A percentile compares a stretch with the other conserved stretches of the same genome.
Conservation (phyloP, 495 filamentous ascomycete genomes). For the Trichoderma erinaceum region DNA sequence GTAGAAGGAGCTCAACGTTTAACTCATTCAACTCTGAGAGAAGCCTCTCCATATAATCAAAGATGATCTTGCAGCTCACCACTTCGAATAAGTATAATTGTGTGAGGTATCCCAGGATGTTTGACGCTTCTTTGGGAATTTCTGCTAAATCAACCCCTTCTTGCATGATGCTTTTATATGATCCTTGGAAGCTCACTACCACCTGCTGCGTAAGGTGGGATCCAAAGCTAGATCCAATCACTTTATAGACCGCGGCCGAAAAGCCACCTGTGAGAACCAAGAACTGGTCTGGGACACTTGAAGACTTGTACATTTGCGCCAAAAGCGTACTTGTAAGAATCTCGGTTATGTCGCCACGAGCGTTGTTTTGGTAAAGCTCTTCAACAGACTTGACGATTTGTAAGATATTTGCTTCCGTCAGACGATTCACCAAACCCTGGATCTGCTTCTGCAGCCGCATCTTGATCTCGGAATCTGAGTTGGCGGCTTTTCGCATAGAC, state of each 20-base stretch:
- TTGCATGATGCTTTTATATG: conserved; percentile 41
- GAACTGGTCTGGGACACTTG: conserved; percentile 75
- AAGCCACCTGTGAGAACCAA: conserved; percentile 88
- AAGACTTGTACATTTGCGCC: conserved; percentile 66
- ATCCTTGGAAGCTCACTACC: conserved; percentile 59
- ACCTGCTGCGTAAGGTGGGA: conserved; percentile 73
- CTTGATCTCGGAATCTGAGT: conserved; percentile 61
- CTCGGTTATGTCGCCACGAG: conserved; percentile 77
- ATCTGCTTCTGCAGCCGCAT: conserved; percentile 67
- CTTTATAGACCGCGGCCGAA: conserved; percentile 77
- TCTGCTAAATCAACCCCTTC: conserved; percentile 41
- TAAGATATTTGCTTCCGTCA: conserved; percentile 83
- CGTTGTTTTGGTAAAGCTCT: conserved; percentile 70
- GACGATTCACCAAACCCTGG: conserved; percentile 83
- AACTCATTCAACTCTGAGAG: conserved; percentile 69
- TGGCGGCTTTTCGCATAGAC: conserved; percentile 59
- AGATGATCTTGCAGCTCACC: conserved; percentile 72
- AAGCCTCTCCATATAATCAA: conserved; percentile 81
- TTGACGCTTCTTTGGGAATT: conserved; percentile 60
- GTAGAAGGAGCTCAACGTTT: conserved; percentile 87
- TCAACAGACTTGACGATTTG: conserved; percentile 75
- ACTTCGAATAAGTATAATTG: conserved; percentile 90
- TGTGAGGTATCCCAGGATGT: conserved; percentile 77
- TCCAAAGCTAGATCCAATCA: conserved; percentile 80
- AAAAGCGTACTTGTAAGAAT: conserved; percentile 69